Base-by-base conservation (phyloP, 495 filamentous ascomycete species). In the Hypoxylon fuscum region DNA sequence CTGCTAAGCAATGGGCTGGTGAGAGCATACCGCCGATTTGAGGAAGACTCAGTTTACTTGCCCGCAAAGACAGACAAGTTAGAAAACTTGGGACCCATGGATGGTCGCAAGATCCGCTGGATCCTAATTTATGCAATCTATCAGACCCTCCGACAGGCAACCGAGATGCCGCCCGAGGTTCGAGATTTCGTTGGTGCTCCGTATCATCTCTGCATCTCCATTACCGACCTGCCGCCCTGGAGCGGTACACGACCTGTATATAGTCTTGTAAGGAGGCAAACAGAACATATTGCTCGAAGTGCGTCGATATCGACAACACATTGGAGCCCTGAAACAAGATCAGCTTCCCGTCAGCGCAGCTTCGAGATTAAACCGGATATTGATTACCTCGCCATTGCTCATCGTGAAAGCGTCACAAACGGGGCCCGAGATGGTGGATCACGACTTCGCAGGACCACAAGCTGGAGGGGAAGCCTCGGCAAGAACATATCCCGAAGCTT, bases 91-190 rank as follows among this genome's bases (percentile, higher is more conserved):
- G 77, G 77, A 4, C 77, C 72, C n/a, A 67, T 74, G 40, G 87
- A 88, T 25, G 82, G 83, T 14, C 83, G 87, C 18, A 86, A 85
- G 59, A 81, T 87, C 27, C 85, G 89, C 21, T 93, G 89, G 89
- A 79, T 90, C 4, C 66, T 92, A 34, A 79, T 92, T 23, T 93
- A 93, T 58, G 80, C 83, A 22, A 78, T 85, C 11, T 78, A 90
- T 35, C 89, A 93, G 64, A 83, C 85, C 3, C 76, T 91, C 22
- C 81, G 79, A 9, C 82, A 79, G 38, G 83, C 72, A 27, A 77
- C 77, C 3, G 59, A 70, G 7, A 38, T 66, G 0, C 76, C 81
- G 12, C 21, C 67, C 5, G 72, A 78, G 49, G 76, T 81, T n/a
- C 49, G 58, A n/a, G 72, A 71, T 12, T 54, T 62, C 6, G 59